Evolutionary conservation across 2,329 filamentous ascomycete species (phyloP), one percentile per base, ranked within the genome.

Genomic region (Claviceps maximensis): DNA sequence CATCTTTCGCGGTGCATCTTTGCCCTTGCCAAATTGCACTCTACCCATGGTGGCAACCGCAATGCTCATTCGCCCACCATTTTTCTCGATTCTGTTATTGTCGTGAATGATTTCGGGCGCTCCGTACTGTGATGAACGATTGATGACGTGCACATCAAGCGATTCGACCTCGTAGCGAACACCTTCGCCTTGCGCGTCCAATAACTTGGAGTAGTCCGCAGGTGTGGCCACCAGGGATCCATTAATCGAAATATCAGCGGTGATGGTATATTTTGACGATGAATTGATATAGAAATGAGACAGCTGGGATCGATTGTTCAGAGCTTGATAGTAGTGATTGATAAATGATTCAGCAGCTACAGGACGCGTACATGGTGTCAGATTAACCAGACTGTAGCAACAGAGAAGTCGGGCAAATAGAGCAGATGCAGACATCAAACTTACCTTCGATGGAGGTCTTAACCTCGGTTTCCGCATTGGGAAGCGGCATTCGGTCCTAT

Each of bases 111-210:
- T 67, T 6, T 75, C 75, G 3, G 77, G 73, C n/a, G 77, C 79
- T 29, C 78, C 78, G 58, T 77, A 70, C 50, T 71, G 69, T 63
- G 82, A 87, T 54, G 78, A 76, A 12, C 79, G 76, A 69, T 91
- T 93, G 61, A 91, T 72, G 47, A 89, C 80, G 58, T 94, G 87
- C 54, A 82, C 83, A 68, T 95, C 87, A 60, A 84, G 81, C 15
- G 81, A 82, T 62, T 88, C 83, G 53, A 89, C 75, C 53, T 91
- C 86, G 69, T 88, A 93, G 59, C 75, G 69, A 17, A 83, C 69
- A 70, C 71, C 59, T 58, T 69, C 46, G 72, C 80, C 68, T 54
- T 89, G 80, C 6, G 77, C 76, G 54, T 82, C 75, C 58, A 89
- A 86, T 29, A 89, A 76, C 19, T 76, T 75, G 60, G 84, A 80